Evolutionary conservation across 306 rosid genomes (phyloP), one percentile per base, ranked within the genome.

Genomic region (Cicer judaicum): DNA sequence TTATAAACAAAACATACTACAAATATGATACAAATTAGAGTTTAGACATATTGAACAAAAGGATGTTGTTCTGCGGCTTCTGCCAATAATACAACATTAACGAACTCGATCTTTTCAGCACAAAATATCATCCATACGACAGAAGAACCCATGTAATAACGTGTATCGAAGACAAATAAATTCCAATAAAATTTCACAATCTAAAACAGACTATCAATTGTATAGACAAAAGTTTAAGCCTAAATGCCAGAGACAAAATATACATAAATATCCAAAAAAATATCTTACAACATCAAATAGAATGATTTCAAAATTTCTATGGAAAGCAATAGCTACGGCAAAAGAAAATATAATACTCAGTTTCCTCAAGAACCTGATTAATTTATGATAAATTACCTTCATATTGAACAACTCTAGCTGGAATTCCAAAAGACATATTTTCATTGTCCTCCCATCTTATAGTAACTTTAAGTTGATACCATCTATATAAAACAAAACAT

Each of bases 371-470:
- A 50, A 36, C 42, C 50, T 7, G 0, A 44, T 50, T 15, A 29
- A 55, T 36, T 68, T 48, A 52, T 49, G 39, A 48, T 16, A 66
- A 34, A 76, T 64, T 79, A 91, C 97, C 97, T 90, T 94, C 98
- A 44, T 94, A 94, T 78, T 94, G 97, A 79, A 91, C 88, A 75
- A 94, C 89, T 80, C 96, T 88, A 39, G 98, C 89, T n/a, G 98
- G 98, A 79, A 88, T 85, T 50, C 98, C 96, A 24, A 81, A 85
- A 38, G 85, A 81, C 21, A 68, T 65, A 66, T 73, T 68, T 59
- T 87, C 90, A 72, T 47, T 66, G 77, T 91, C 89, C 87, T 94
- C 97, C 97, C 97, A 86, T 82, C 92, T 86, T 84, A 86, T 64
- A 59, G 96, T 88, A 81, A 94, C 80, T 80, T 87, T 91, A 81